Evolutionary conservation across 2,329 filamentous ascomycete species (phyloP), one percentile per base, ranked within the genome.

Genomic region (Didymella glomerata): DNA sequence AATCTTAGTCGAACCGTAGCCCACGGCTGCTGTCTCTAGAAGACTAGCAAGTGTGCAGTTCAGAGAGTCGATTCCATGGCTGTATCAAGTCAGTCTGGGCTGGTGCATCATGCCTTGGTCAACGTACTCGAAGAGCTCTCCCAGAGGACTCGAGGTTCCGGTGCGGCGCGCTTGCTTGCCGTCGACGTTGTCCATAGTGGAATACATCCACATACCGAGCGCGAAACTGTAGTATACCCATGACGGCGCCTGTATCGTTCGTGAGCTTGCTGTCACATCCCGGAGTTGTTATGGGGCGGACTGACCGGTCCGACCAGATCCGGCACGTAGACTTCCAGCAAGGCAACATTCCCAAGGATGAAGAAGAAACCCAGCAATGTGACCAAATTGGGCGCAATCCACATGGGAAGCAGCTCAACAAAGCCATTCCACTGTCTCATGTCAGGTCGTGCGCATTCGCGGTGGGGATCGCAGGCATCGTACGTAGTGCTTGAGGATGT

Each of bases 101-200:
- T 69, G 67, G 63, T 61, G 68, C 68, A 49, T 67, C 66, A 60
- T 68, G 68, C 63, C 63, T 51, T 25, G 51, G 32, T 32, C 60
- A 56, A 79, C 83, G 68, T 80, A 86, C 85, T 99, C 95, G 79
- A 99, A 99, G 14, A 99, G 87, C 80, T 99, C 95, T 68, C 95
- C 95, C 25, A 99, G 84, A 0, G 92, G 92, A 76, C 93, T 97
- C 28, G 94, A 98, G 4, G 94, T 97, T 52, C 94, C 93, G 4
- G 95, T 99, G 71, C 95, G 86, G 65, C 95, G 86, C 57, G 95
- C 95, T 82, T 99, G 95, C 81, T 99, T 99, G 68, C 95, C 95
- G 78, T 99, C 95, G 65, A 98, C 90, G 77, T 99, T 99, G 82
- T 99, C 95, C 90, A 99, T 93, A 14, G 95, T 99, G 69, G 95